Evolutionary conservation across 768 basidiomycete genomes (phyloP).

Genomic region (Boletus tylopilopsis): DNA sequence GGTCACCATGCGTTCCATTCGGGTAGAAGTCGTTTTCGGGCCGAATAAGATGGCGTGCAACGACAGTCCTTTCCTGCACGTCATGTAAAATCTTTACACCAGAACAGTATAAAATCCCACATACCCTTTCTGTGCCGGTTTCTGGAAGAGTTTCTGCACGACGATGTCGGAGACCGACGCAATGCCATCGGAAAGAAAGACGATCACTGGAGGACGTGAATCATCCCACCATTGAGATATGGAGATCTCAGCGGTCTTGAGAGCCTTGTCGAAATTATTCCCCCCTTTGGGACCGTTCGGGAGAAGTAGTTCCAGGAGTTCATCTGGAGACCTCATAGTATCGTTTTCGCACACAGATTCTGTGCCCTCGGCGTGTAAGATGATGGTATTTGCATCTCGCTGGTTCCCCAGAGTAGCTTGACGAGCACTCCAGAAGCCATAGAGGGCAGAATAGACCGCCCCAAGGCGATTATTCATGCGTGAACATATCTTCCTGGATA

Average conservation of each 20-base stretch:
- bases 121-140: conserved; percentile 41
- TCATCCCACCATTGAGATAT: conserved; percentile 46
- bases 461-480: conserved; percentile 49
- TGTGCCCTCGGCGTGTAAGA: conserved; percentile 38
- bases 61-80: conserved; percentile 47
- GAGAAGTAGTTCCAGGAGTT: conserved; percentile 42
- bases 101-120: background rate
- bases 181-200: conserved; percentile 58
- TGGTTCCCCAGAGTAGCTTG: conserved; percentile 34
- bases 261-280: conserved; percentile 42
- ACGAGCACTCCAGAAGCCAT: conserved; percentile 53
- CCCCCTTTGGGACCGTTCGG: conserved; percentile 32
- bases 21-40: conserved; percentile 15
- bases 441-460: conserved; percentile 50
- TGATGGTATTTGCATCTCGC: conserved; percentile 52
- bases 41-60: conserved; percentile 59
- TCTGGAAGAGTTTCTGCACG: conserved; percentile 36
- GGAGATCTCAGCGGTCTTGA: conserved; percentile 32
- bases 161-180: conserved; percentile 32
- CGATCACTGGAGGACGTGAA: conserved; percentile 44
- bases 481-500: conserved; percentile 26
- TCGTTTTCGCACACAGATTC: conserved; percentile 39
- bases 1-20: conserved; percentile 43
- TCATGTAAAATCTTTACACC: background rate
- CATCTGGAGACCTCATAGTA: conserved; percentile 36